Evolutionary conservation across 1,139 yeast species (phyloP).

Genomic region (Candida albicans): DNA sequence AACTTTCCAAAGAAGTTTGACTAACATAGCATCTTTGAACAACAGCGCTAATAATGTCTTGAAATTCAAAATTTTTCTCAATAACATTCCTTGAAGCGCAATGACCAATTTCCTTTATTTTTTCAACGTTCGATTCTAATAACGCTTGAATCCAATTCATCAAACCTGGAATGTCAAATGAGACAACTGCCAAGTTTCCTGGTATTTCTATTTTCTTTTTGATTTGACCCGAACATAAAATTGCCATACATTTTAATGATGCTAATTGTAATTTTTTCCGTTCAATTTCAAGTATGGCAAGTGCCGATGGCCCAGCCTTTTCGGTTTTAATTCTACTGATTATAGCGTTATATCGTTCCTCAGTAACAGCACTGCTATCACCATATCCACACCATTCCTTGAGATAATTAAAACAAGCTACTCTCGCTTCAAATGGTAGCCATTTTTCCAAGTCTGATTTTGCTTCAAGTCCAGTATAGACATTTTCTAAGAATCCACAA

Average conservation of each 20-base stretch:
- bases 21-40: constrained; percentile 67
- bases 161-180: constrained; percentile 70
- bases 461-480: constrained; percentile 54
- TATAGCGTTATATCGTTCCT: constrained; percentile 70
- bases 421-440: constrained; percentile 83
- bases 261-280: constrained; percentile 69
- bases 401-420: constrained; percentile 75
- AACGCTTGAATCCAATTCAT: constrained; percentile 79
- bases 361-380: constrained; percentile 55
- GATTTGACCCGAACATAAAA: constrained; percentile 68
- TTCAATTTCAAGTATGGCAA: constrained; percentile 84
- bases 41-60: constrained; percentile 61
- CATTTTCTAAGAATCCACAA: constrained; percentile 72
- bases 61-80: constrained; percentile 54
- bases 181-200: constrained; percentile 47
- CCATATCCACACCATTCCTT: constrained; percentile 97
- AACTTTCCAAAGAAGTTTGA: constrained; percentile 60
- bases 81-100: constrained; percentile 72
- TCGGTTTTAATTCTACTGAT: constrained; percentile 40
- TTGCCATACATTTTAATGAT: constrained; percentile 81
- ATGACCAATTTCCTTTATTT: constrained; percentile 63
- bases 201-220: constrained; percentile 49
- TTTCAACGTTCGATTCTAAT: constrained; percentile 58
- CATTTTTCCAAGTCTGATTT: constrained; percentile 47
- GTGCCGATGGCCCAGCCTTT: constrained; percentile 53